Conservation (phyloP, 2,329 filamentous ascomycete genomes). For the Claviceps sorghi region DNA sequence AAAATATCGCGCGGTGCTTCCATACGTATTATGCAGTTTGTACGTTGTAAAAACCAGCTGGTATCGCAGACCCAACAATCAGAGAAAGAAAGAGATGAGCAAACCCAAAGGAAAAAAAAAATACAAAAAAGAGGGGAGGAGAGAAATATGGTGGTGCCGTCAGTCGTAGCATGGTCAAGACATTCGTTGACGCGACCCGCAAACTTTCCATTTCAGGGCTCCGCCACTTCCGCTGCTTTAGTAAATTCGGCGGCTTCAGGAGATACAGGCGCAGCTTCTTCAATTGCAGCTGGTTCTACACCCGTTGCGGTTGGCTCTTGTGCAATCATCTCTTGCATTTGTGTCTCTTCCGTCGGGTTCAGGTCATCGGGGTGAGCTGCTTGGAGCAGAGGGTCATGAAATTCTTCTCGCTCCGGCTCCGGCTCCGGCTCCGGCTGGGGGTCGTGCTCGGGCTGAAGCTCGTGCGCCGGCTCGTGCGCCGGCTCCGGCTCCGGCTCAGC, state of each 20-base stretch:
- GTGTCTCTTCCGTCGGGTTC: background rate
- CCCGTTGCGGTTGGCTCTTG: background rate
- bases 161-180: background rate
- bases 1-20: background rate
- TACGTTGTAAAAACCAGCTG: background rate
- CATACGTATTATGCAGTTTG: background rate
- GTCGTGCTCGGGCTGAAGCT: no score
- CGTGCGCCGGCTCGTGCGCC: background rate
- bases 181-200: background rate
- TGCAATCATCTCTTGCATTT: background rate
- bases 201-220: background rate
- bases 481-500: background rate
- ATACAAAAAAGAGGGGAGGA: background rate
- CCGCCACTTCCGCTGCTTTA: background rate
- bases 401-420: background rate
- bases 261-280: background rate
- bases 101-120: background rate
- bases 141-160: background rate
- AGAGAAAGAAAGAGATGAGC: background rate
- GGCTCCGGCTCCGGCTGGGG: background rate
- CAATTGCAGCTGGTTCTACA: background rate
- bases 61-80: background rate
- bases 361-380: background rate
- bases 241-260: background rate
- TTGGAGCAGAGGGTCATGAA: conserved; percentile 1